These are phyloP conservation scores for Canariomyces notabilis DNA, from an alignment of 2,329 filamentous ascomycete genomes.

Conservation along the genomic window DNA sequence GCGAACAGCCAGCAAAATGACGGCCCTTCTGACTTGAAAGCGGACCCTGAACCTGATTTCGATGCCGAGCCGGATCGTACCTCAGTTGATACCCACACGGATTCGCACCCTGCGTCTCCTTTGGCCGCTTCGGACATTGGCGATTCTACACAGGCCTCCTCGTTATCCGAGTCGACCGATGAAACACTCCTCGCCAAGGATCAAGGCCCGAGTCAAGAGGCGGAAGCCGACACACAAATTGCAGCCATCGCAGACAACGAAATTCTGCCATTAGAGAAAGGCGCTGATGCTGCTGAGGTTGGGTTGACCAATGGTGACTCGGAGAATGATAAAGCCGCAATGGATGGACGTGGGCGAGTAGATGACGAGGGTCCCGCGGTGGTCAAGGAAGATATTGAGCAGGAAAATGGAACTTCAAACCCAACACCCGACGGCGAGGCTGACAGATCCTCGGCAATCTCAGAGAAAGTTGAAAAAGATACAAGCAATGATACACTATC, in stretches of 20 bases:
- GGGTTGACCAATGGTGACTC: constrained; percentile 5
- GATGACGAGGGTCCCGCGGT: constrained; percentile 9
- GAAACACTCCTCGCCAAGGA: constrained; percentile 48
- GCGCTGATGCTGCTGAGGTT: not conserved
- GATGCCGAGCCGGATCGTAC: constrained; percentile 48
- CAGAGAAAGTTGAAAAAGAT: constrained; percentile 7
- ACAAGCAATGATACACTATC: not conserved
- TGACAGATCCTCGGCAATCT: not conserved
- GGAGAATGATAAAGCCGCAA: constrained; percentile 2
- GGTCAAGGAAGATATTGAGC: not conserved
- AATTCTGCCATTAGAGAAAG: not conserved
- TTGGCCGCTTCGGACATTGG: constrained; percentile 50
- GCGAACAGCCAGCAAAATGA: constrained; percentile 28
- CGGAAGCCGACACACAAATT: not conserved
- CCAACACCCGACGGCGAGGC: not conserved
- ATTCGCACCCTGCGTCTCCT: constrained; percentile 56
- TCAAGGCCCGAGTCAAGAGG: constrained; percentile 18
- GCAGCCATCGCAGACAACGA: not conserved
- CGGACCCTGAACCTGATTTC: constrained; percentile 48
- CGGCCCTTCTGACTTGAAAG: no score
- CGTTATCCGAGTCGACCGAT: constrained; percentile 58
- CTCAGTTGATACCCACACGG: constrained; percentile 45
- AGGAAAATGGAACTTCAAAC: constrained; percentile 3
- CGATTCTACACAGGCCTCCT: constrained; percentile 59
- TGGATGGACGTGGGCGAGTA: not conserved